Evolutionary conservation across 2,329 filamentous ascomycete genomes (phyloP).

Genomic region (Dothideomycetes sp.): DNA sequence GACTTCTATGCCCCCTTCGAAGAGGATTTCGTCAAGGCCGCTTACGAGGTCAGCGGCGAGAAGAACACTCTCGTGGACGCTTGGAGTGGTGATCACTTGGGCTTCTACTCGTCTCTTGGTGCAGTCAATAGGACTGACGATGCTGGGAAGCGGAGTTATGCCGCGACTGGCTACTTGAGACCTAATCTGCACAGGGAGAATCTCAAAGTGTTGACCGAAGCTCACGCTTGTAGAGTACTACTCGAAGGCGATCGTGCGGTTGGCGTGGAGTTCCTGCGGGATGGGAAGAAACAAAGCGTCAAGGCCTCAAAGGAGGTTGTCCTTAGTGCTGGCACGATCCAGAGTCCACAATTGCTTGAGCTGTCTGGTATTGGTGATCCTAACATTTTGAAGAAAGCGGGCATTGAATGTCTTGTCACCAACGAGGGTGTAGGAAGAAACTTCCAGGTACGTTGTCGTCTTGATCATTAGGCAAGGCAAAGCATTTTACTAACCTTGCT

Average conservation of each 20-base stretch:
- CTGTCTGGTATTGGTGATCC: conserved; percentile 45
- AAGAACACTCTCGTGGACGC: conserved; percentile 20
- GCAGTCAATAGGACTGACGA: conserved; percentile 21
- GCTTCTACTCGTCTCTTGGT: conserved; percentile 21
- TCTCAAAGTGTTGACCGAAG: conserved; percentile 21
- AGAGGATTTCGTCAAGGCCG: conserved; percentile 24
- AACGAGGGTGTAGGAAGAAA: conserved; percentile 37
- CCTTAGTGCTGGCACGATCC: conserved; percentile 43
- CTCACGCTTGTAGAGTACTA: conserved; percentile 16
- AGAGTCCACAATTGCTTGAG: conserved; percentile 46
- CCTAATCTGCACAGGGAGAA: conserved; percentile 19
- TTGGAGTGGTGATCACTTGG: conserved; percentile 22
- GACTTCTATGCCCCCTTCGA: conserved; percentile 26
- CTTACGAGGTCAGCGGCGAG: conserved; percentile 20
- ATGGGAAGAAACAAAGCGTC: conserved; percentile 23
- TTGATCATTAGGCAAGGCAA: no score
- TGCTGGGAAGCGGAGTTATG: conserved; percentile 20
- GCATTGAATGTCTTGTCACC: conserved; percentile 29
- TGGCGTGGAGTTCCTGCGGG: conserved; percentile 31
- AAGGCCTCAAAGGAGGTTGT: conserved; percentile 39
- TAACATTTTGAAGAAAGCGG: conserved; percentile 27
- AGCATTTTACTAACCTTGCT: no score
- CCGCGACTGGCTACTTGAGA: conserved; percentile 21
- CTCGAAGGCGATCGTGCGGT: conserved; percentile 18
- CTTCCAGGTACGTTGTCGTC: no score